Conservation (phyloP, 768 basidiomycete genomes). For the Phylloporus sp. region DNA sequence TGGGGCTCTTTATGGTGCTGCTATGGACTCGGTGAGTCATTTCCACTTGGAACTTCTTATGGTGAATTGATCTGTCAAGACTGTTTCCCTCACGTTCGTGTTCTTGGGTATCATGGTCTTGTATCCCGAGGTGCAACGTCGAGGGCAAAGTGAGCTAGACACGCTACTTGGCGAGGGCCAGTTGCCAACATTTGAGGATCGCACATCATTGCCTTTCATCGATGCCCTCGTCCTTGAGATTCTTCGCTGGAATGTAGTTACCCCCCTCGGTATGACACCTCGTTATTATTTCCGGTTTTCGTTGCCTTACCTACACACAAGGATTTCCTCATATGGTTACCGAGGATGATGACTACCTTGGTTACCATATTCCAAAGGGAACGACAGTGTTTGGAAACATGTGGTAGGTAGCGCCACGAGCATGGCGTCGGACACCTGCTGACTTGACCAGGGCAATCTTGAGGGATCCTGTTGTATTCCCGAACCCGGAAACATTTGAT, state of each 20-base stretch:
- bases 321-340: slow-evolving; percentile 38
- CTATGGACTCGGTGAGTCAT: slow-evolving; percentile 9
- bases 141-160: slow-evolving; percentile 12
- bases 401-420: slow-evolving; percentile 24
- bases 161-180: slow-evolving; percentile 5
- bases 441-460: background rate
- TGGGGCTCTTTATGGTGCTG: slow-evolving; percentile 7
- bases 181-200: slow-evolving; percentile 14
- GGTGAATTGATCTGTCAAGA: background rate
- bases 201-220: slow-evolving; percentile 11
- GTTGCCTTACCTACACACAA: slow-evolving; percentile 7
- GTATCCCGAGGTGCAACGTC: slow-evolving; percentile 11
- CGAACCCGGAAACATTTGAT: background rate
- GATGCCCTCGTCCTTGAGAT: slow-evolving; percentile 12
- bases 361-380: slow-evolving; percentile 40
- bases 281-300: background rate
- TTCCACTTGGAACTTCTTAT: too few species aligned
- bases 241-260: slow-evolving; percentile 8
- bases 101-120: slow-evolving; percentile 14
- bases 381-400: slow-evolving; percentile 39
- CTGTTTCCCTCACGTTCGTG: slow-evolving; percentile 1
- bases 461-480: background rate
- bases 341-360: slow-evolving; percentile 19
- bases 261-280: slow-evolving; percentile 8
- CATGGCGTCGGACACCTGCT: background rate